phyloP scores from a whole-genome alignment of 2,329 filamentous ascomycete species.

The Chaetoscypha palmicola region DNA sequence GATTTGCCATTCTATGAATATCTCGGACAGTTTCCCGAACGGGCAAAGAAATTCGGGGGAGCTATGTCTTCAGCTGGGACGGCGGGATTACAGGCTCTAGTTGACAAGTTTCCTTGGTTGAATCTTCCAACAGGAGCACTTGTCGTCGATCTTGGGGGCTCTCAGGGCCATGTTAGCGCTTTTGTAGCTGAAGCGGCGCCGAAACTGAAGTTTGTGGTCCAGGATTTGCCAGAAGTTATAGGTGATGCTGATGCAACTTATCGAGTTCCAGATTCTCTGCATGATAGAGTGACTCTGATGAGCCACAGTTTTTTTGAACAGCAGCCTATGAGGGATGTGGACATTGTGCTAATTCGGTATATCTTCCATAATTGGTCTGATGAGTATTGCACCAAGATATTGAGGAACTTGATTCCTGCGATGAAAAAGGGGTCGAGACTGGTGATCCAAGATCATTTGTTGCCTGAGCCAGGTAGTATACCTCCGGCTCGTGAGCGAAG shows the following conservation, averaged over 20 bases:
- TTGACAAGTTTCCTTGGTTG: constrained; percentile 8
- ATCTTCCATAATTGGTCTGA: constrained; percentile 44
- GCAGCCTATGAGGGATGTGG: constrained; percentile 34
- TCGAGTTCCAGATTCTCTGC: constrained; percentile 12
- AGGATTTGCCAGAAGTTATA: constrained; percentile 26
- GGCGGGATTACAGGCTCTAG: constrained; percentile 7
- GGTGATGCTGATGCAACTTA: constrained; percentile 1
- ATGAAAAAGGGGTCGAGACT: constrained; percentile 36
- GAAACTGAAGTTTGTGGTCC: constrained; percentile 23
- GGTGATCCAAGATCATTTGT: constrained; percentile 22
- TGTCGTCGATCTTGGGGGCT: constrained; percentile 22
- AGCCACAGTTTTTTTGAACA: constrained; percentile 39
- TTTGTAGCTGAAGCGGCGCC: constrained; percentile 18
- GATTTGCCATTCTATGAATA: constrained; percentile 6
- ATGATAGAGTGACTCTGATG: constrained; percentile 24
- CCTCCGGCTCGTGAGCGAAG: constrained; percentile 6
- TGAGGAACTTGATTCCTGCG: constrained; percentile 34
- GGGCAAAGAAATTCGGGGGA: constrained; percentile 42
- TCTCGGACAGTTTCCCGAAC: constrained; percentile 30
- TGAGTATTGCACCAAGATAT: constrained; percentile 32
- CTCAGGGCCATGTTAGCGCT: constrained; percentile 21
- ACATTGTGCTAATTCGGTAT: constrained; percentile 39
- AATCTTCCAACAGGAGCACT: not conserved
- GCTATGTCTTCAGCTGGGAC: constrained; percentile 36
- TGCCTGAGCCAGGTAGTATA: constrained; percentile 9